Base-by-base conservation (phyloP, 306 rosid species). In the Betula pendula region DNA sequence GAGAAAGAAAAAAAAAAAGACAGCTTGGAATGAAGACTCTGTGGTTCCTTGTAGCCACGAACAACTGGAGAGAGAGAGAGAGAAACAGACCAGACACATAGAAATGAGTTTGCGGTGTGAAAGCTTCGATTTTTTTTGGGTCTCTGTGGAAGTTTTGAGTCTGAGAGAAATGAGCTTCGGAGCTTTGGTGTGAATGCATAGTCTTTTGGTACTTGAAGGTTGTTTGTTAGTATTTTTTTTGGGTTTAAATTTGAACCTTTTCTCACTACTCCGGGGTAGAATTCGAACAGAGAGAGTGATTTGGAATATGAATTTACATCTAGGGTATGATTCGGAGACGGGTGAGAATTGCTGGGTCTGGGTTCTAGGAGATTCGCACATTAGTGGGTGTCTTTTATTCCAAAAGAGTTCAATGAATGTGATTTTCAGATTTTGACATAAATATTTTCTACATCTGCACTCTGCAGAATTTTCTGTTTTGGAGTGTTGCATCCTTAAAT, bases 341-440 rank as follows among this genome's bases (percentile, higher is more conserved):
- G 10, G 44, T 16, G 13, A 44, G 55, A 69, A 44, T 69, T 20
- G 20, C 31, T 69, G 33, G 55, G 53, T 38, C 25, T 48, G 50
- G 73, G 70, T 55, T 44, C 22, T 8, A 27, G 20, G 70, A 74
- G 83, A 80, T 80, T 68, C 71, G 63, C 19, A 33, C 68, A 74
- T 67, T 74, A 74, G 55, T 70, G 49, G 43, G 79, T 56, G 35
- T 11, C 25, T 78, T 35, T 60, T 72, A 29, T 25, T 42, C 29
- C 20, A 8, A 16, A 6, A 11, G 49, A 45, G 10, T n/a, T 47
- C 53, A 6, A 29, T 13, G 7, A 47, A 8, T 45, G 75, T 65
- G 25, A 49, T 45, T 50, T 10, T 40, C 47, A 10, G 66, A 22
- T 71, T 79, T 31, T 43, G 24, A 29, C n/a, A n/a, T n/a, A n/a